Conservation (phyloP, 2,329 filamentous ascomycete genomes). For the Fusarium solani-melongenae region DNA sequence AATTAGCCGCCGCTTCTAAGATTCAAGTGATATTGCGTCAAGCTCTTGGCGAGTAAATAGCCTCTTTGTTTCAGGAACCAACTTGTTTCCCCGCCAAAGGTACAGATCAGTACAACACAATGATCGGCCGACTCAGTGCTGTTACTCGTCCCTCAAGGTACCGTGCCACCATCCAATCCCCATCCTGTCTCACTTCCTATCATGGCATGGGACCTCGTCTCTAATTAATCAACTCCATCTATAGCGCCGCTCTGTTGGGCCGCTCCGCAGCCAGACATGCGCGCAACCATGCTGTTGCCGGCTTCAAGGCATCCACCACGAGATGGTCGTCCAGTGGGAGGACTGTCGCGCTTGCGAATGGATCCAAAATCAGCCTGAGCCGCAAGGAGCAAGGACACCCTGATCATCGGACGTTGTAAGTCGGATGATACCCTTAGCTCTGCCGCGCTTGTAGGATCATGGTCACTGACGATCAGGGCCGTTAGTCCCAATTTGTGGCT, state of each 20-base stretch:
- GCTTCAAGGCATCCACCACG: slow-evolving; percentile 7
- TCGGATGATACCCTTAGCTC: background rate
- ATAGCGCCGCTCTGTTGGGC: slow-evolving; percentile 27
- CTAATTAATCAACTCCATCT: slow-evolving; percentile 17
- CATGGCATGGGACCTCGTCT: background rate
- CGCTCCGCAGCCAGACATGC: slow-evolving; percentile 16
- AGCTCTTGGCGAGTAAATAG: background rate
- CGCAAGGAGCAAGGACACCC: slow-evolving; percentile 5
- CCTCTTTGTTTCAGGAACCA: background rate
- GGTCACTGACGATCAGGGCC: slow-evolving; percentile 18
- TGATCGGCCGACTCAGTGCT: slow-evolving; percentile 34
- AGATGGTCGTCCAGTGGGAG: slow-evolving; percentile 24
- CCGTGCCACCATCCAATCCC: background rate
- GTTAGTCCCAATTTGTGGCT: slow-evolving; percentile 44
- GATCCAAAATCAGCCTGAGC: slow-evolving; percentile 25
- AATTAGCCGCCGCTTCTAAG: background rate
- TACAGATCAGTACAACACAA: slow-evolving; percentile 4
- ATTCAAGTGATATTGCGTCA: background rate
- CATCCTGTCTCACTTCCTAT: background rate
- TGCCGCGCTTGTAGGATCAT: slow-evolving; percentile 6
- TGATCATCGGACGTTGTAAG: slow-evolving; percentile 36
- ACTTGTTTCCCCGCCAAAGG: background rate
- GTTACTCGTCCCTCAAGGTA: slow-evolving; percentile 32
- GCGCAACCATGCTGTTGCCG: background rate
- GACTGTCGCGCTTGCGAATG: slow-evolving; percentile 22